A percentile compares a stretch with the other conserved stretches of the same genome.
Conservation (phyloP, 306 rosid species). For the Lathyrus sativus region DNA sequence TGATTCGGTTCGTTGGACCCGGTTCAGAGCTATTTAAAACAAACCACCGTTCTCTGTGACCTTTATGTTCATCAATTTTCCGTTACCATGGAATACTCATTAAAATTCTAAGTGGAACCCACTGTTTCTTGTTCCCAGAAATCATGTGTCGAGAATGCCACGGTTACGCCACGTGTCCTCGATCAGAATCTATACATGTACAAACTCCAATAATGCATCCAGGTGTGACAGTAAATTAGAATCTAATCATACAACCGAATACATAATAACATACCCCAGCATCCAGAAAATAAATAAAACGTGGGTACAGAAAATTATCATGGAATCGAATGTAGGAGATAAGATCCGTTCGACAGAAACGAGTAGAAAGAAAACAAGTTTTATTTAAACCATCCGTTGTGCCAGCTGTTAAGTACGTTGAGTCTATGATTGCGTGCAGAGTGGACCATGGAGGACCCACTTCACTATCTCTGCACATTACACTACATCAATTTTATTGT, state of each 20-base stretch:
- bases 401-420: constrained; percentile 63
- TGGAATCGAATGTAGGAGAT: constrained; percentile 10
- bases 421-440: constrained; percentile 54
- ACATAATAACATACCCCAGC: neutral
- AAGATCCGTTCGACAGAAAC: neutral
- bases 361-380: constrained; percentile 40
- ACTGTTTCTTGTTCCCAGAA: neutral
- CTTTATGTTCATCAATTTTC: neutral
- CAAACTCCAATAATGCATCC: neutral
- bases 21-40: neutral
- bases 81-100: neutral
- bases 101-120: constrained; percentile 27
- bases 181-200: neutral
- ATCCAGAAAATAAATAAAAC: neutral
- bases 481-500: neutral
- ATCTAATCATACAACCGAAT: neutral
- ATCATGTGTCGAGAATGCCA: constrained; percentile 12
- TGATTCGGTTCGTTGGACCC: neutral
- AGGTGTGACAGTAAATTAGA: neutral
- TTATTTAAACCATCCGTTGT: constrained; percentile 45
- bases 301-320: neutral
- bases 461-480: constrained; percentile 5
- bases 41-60: neutral
- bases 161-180: constrained; percentile 10
- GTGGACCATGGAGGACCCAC: constrained; percentile 45